Evolutionary conservation across 352 stramenopile genomes (phyloP).

Genomic region (Phytophthora europaea): DNA sequence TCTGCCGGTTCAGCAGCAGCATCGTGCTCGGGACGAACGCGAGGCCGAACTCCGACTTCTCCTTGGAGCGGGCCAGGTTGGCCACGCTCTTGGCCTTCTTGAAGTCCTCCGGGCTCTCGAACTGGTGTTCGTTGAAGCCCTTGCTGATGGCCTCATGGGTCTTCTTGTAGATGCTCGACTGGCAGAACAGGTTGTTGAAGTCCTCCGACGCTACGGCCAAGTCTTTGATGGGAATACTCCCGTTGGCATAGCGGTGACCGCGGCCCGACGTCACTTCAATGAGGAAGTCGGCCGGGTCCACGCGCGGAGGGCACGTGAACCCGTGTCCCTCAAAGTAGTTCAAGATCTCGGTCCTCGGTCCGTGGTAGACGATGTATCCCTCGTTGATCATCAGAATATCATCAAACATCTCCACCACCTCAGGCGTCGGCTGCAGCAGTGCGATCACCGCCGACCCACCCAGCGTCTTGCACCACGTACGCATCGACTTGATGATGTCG

Average conservation of each 20-base stretch:
- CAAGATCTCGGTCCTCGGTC: slow-evolving; percentile 71
- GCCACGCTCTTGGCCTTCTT: slow-evolving; percentile 61
- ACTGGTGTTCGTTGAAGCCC: slow-evolving; percentile 67
- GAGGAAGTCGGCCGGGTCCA: slow-evolving; percentile 73
- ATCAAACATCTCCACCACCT: slow-evolving; percentile 96
- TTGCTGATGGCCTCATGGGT: slow-evolving; percentile 56
- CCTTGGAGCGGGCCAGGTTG: slow-evolving; percentile 59
- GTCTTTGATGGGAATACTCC: slow-evolving; percentile 38
- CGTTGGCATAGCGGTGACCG: slow-evolving; percentile 52
- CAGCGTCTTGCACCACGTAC: slow-evolving; percentile 51
- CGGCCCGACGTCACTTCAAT: slow-evolving; percentile 76
- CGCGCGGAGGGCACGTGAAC: slow-evolving; percentile 71
- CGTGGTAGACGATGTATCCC: slow-evolving; percentile 95
- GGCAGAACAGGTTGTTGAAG: slow-evolving; percentile 65
- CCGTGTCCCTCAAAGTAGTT: slow-evolving; percentile 91
- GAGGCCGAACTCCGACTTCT: slow-evolving; percentile 64
- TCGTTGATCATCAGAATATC: slow-evolving; percentile 95
- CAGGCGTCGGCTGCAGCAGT: slow-evolving; percentile 71
- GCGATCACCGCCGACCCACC: slow-evolving; percentile 48
- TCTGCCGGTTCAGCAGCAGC: slow-evolving; percentile 70
- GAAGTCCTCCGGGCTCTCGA: slow-evolving; percentile 65
- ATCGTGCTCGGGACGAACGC: slow-evolving; percentile 53
- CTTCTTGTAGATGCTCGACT: slow-evolving; percentile 63
- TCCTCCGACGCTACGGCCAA: slow-evolving; percentile 47
- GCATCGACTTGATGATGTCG: slow-evolving; percentile 68